Conservation (phyloP, 2,329 filamentous ascomycete genomes). For the Fusarium beomiforme region DNA sequence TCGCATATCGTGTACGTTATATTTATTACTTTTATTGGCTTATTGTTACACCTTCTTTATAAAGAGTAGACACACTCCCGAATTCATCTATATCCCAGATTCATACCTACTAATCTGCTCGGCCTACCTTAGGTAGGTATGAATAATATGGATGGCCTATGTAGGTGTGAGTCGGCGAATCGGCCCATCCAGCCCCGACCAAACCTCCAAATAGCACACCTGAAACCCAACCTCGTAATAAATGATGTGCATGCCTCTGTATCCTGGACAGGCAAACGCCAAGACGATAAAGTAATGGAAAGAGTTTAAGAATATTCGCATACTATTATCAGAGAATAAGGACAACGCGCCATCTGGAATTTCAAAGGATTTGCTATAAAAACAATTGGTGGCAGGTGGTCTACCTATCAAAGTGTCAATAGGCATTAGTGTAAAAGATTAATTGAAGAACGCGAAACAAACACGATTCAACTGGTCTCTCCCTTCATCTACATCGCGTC, state of each 20-base stretch:
- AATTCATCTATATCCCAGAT: background rate
- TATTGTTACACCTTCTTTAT: too few relatives aligned
- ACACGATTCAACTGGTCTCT: constrained; percentile 36
- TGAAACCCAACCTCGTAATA: constrained; percentile 21
- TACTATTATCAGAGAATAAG: background rate
- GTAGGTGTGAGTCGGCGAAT: constrained; percentile 17
- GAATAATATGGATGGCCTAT: too few relatives aligned
- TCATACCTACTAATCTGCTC: too few relatives aligned
- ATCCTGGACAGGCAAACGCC: background rate
- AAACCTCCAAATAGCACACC: constrained; percentile 21
- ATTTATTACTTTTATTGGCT: too few relatives aligned
- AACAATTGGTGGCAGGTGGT: background rate
- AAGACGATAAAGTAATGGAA: background rate
- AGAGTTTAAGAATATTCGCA: background rate
- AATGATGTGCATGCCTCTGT: constrained; percentile 11
- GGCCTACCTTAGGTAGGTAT: too few relatives aligned
- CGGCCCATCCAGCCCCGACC: constrained; percentile 14
- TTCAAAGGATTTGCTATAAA: background rate
- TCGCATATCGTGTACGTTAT: too few relatives aligned
- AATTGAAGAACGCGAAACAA: constrained; percentile 37
- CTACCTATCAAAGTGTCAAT: background rate
- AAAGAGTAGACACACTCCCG: too few relatives aligned
- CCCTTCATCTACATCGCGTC: constrained; percentile 16
- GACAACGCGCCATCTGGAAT: background rate
- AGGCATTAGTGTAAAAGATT: background rate